Percentiles rank a stretch among this genome's conserved stretches.
These are phyloP conservation scores for Apophysomyces sp. DNA, from an alignment of 371 early-diverging fungal genomes.

Conservation along the genomic window DNA sequence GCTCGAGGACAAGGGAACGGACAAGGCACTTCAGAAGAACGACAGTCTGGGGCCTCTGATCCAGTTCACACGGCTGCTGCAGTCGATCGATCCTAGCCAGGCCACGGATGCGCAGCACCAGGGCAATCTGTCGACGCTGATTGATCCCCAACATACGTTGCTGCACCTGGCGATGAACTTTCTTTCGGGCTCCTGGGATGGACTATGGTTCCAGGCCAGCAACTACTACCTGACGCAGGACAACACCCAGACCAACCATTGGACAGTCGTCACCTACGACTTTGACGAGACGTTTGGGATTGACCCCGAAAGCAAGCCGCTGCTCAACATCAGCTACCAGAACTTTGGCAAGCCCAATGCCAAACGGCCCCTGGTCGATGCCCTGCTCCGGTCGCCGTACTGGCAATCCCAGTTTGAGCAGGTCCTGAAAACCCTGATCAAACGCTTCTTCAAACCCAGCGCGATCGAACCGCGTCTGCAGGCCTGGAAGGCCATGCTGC, in stretches of 20 bases:
- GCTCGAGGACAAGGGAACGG: slow-evolving; percentile 22
- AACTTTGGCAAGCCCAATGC: slow-evolving; percentile 36
- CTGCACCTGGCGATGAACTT: slow-evolving; percentile 46
- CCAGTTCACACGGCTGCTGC: slow-evolving; percentile 11
- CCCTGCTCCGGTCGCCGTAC: slow-evolving; percentile 41
- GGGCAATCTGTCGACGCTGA: slow-evolving; percentile 21
- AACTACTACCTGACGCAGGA: slow-evolving; percentile 58
- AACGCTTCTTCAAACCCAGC: slow-evolving; percentile 54
- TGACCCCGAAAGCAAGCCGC: neutral
- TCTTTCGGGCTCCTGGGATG: slow-evolving; percentile 47
- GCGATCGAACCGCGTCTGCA: slow-evolving; percentile 46
- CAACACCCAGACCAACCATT: slow-evolving; percentile 39
- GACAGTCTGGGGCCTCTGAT: slow-evolving; percentile 15
- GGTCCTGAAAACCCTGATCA: slow-evolving; percentile 50
- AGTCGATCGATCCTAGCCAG: slow-evolving; percentile 18
- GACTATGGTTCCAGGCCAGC: slow-evolving; percentile 49
- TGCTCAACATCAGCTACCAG: slow-evolving; percentile 37
- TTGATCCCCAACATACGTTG: slow-evolving; percentile 34
- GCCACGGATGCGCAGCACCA: slow-evolving; percentile 21
- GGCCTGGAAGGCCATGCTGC: slow-evolving; percentile 50
- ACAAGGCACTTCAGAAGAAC: slow-evolving; percentile 12
- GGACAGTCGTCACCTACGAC: slow-evolving; percentile 54
- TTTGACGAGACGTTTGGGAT: slow-evolving; percentile 59
- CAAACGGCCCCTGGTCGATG: slow-evolving; percentile 32
- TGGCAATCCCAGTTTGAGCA: slow-evolving; percentile 46